phyloP scores from a whole-genome alignment of 352 stramenopile species.

The Globisporangium carolinianum region DNA sequence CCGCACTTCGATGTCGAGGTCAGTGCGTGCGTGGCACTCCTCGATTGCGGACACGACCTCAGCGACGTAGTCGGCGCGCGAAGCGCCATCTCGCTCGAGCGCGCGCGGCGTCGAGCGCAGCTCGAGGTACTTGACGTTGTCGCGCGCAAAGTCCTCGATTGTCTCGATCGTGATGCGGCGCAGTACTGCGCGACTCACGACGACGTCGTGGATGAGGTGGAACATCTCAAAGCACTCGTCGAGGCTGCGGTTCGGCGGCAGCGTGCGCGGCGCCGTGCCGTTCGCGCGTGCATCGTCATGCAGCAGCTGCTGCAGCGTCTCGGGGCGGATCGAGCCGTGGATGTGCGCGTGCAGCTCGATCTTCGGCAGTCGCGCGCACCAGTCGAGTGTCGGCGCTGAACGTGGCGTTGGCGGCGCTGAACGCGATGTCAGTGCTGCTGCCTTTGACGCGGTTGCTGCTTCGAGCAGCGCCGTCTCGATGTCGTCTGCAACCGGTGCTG shows the following conservation, averaged over 20 bases:
- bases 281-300: conserved; percentile 28
- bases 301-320: conserved; percentile 64
- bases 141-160: conserved; percentile 74
- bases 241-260: conserved; percentile 50
- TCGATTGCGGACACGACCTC: conserved; percentile 61
- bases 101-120: conserved; percentile 73
- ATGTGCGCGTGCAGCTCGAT: conserved; percentile 87
- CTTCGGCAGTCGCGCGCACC: conserved; percentile 63
- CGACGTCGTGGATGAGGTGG: conserved; percentile 74
- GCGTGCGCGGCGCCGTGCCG: conserved; percentile 18
- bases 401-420: too few relatives aligned
- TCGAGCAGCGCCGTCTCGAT: not conserved
- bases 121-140: conserved; percentile 84
- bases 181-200: conserved; percentile 58
- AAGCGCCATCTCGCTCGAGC: conserved; percentile 45
- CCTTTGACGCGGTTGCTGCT: not conserved
- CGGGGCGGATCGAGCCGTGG: conserved; percentile 69
- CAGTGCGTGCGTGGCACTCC: conserved; percentile 42
- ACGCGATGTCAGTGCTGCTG: not conserved
- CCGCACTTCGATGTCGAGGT: conserved; percentile 66
- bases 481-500: too few relatives aligned
- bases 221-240: conserved; percentile 89
- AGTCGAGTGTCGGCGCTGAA: conserved; percentile 20
- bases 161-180: conserved; percentile 65
- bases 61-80: conserved; percentile 58